Conservation (phyloP, 139 green algal genomes). For the Spirogloea muscicola region DNA sequence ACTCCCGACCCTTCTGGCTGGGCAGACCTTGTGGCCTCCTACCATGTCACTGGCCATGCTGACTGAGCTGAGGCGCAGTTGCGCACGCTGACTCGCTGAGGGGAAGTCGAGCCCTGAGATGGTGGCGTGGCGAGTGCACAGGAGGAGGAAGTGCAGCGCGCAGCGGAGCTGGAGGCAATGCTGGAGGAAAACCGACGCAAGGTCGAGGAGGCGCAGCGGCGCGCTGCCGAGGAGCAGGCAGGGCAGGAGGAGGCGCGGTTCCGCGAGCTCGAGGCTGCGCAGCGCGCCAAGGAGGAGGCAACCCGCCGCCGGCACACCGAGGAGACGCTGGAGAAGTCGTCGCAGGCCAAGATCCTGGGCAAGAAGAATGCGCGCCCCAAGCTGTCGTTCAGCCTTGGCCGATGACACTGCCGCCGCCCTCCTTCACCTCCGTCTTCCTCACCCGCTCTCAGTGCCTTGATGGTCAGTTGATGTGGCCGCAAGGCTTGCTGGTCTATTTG, state of each 20-base stretch:
- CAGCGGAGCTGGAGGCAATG: conserved; percentile 38
- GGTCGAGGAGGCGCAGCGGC: conserved; percentile 39
- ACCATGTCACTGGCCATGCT: no score
- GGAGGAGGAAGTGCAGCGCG: conserved; percentile 28
- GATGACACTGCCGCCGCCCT: no score
- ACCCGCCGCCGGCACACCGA: conserved; percentile 23
- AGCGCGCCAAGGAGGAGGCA: conserved; percentile 39
- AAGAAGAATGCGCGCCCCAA: conserved; percentile 49
- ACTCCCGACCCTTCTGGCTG: no score
- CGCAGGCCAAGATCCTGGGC: conserved; percentile 46
- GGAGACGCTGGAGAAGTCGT: conserved; percentile 20
- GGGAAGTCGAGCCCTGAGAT: no score
- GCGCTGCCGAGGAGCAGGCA: conserved; percentile 29
- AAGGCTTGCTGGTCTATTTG: no score
- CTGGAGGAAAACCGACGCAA: conserved; percentile 41
- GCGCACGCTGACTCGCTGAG: no score
- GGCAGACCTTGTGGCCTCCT: no score
- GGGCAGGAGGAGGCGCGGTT: conserved; percentile 39
- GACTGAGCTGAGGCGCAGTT: no score
- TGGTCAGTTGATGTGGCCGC: no score
- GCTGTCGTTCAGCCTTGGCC: conserved; percentile 37
- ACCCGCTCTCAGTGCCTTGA: no score
- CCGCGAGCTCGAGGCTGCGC: conserved; percentile 36
- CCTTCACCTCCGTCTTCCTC: no score
- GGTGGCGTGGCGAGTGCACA: conserved; percentile 12